A percentile compares a stretch with the other conserved stretches of the same genome.
phyloP scores from a whole-genome alignment of 2,329 filamentous ascomycete genomes.

The Ophiocordyceps camponoti-floridani region DNA sequence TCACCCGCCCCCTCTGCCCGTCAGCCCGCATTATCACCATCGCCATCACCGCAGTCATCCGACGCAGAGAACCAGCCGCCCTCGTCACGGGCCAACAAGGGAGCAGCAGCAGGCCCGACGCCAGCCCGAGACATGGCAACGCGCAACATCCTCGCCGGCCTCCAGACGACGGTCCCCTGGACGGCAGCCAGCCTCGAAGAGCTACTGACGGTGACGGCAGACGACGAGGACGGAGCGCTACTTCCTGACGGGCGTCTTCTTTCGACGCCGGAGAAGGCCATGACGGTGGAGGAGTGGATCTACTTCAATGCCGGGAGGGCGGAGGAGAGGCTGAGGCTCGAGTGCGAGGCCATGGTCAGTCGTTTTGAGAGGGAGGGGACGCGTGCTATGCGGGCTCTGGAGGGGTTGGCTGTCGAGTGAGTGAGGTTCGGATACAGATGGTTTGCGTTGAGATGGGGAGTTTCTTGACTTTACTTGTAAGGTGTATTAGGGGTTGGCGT shows the following conservation, averaged over 20 bases:
- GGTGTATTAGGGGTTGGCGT: slow-evolving; percentile 1
- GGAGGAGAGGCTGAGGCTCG: slow-evolving; percentile 58
- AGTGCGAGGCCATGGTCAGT: slow-evolving; percentile 70
- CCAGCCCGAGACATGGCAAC: slow-evolving; percentile 13
- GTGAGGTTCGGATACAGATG: background rate
- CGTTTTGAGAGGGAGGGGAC: slow-evolving; percentile 71
- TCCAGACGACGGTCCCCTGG: slow-evolving; percentile 49
- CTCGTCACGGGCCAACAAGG: slow-evolving; percentile 33
- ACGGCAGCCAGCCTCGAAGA: slow-evolving; percentile 57
- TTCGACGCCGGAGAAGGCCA: slow-evolving; percentile 60
- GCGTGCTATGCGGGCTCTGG: slow-evolving; percentile 59
- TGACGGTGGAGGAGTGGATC: slow-evolving; percentile 94
- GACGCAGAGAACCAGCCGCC: slow-evolving; percentile 68
- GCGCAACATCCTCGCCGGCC: slow-evolving; percentile 33
- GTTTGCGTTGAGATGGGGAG: too few species aligned
- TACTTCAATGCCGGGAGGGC: slow-evolving; percentile 61
- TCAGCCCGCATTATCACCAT: slow-evolving; percentile 40
- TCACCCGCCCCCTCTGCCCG: slow-evolving; percentile 30
- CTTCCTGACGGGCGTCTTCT: slow-evolving; percentile 40
- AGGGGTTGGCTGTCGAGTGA: slow-evolving; percentile 43
- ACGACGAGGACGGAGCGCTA: slow-evolving; percentile 17
- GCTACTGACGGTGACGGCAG: slow-evolving; percentile 34
- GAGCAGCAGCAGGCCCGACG: slow-evolving; percentile 20
- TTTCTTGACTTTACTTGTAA: background rate
- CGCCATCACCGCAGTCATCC: slow-evolving; percentile 55